phyloP scores from a whole-genome alignment of 2,329 filamentous ascomycete genomes.

The Pseudopyrenochaeta lycopersici region DNA sequence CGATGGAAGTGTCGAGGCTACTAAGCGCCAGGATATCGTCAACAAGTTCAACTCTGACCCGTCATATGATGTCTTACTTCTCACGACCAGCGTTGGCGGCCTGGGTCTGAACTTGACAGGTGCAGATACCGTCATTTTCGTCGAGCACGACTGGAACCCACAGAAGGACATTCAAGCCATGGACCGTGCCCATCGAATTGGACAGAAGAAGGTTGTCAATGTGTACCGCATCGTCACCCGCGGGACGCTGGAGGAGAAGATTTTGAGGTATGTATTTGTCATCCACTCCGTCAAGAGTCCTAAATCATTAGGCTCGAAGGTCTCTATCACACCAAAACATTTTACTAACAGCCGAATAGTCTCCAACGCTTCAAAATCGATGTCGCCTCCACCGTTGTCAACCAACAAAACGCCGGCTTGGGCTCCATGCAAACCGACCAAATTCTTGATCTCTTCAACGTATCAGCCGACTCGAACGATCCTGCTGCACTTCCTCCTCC shows the following conservation, averaged over 20 bases:
- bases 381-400: conserved; percentile 96
- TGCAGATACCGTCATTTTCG: conserved; percentile 98
- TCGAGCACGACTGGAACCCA: conserved; percentile 99
- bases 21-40: conserved; percentile 94
- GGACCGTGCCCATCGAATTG: conserved; percentile 97
- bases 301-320: background rate
- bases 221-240: conserved; percentile 96
- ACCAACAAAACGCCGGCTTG: conserved; percentile 96
- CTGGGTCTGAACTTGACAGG: conserved; percentile 94
- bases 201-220: conserved; percentile 99
- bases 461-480: conserved; percentile 61
- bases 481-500: conserved; percentile 65
- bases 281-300: too few relatives aligned
- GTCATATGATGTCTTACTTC: conserved; percentile 89
- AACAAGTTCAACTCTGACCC: conserved; percentile 99
- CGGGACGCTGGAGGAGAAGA: conserved; percentile 97
- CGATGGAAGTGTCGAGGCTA: conserved; percentile 91
- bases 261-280: conserved; percentile 71
- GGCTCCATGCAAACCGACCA: conserved; percentile 98
- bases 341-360: conserved; percentile 55
- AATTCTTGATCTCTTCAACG: conserved; percentile 93
- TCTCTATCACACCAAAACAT: background rate
- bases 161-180: conserved; percentile 99
- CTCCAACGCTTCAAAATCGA: conserved; percentile 99
- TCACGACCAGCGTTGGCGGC: conserved; percentile 95